Evolutionary conservation across 257 asterid species (phyloP).

Genomic region (Petrea volubilis): DNA sequence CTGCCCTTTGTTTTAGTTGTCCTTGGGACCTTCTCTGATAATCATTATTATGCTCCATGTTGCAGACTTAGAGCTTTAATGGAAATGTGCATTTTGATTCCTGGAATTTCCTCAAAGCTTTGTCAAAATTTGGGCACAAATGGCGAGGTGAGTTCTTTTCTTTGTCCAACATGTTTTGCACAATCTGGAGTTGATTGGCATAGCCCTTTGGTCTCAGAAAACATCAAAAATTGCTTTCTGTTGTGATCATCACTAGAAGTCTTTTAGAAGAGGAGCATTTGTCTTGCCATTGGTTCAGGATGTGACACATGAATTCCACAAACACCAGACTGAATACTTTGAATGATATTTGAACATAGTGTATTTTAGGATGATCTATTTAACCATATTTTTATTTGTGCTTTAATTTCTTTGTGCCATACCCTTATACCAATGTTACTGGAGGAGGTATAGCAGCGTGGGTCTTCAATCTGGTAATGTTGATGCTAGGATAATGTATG

Average conservation of each 20-base stretch:
- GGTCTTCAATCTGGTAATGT: no score
- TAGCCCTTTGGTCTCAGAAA: background rate
- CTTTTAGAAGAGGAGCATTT: background rate
- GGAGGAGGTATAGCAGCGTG: no score
- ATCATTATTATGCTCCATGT: constrained; percentile 23
- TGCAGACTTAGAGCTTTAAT: constrained; percentile 89
- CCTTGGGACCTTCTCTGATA: background rate
- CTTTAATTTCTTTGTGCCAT: background rate
- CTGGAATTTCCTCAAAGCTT: constrained; percentile 73
- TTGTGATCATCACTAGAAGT: background rate
- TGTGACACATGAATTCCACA: no score
- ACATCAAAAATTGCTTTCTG: constrained; percentile 3
- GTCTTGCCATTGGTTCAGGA: constrained; percentile 16
- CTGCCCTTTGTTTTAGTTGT: constrained; percentile 1
- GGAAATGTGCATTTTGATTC: constrained; percentile 94
- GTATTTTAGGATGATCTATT: background rate
- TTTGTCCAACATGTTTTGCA: background rate
- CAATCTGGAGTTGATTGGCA: background rate
- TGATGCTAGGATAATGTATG: background rate
- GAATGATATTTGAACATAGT: background rate
- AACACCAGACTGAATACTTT: background rate
- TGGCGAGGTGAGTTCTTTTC: constrained; percentile 50
- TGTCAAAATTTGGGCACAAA: constrained; percentile 51
- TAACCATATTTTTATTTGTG: background rate
- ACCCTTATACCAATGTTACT: no score